Conservation (phyloP, 306 rosid species). For the Castanospermum australe region DNA sequence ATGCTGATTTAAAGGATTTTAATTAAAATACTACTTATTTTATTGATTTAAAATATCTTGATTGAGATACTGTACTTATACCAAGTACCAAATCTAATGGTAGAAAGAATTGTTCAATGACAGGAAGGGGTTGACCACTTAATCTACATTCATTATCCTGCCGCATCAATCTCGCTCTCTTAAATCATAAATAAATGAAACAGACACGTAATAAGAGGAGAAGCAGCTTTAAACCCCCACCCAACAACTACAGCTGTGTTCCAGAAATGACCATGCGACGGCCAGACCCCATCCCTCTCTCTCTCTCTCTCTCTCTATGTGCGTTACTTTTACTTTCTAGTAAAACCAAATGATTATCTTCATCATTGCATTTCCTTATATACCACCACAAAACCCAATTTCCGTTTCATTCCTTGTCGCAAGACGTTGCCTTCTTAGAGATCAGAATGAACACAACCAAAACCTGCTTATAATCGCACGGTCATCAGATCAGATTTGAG, state of each 20-base stretch:
- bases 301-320: constrained; percentile 10
- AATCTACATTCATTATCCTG: neutral
- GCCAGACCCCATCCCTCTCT: neutral
- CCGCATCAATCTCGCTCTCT: neutral
- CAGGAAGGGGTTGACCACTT: too few species aligned
- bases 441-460: neutral
- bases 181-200: neutral
- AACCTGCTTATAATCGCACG: neutral
- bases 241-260: constrained; percentile 30
- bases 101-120: too few species aligned
- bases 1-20: too few species aligned
- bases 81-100: too few species aligned
- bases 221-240: constrained; percentile 25
- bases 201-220: neutral
- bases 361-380: constrained; percentile 36
- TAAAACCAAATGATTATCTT: constrained; percentile 47
- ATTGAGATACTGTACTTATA: too few species aligned
- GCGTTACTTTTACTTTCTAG: constrained; percentile 30
- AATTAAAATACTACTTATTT: too few species aligned
- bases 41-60: too few species aligned
- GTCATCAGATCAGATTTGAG: neutral
- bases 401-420: neutral
- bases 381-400: constrained; percentile 10
- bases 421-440: neutral
- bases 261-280: constrained; percentile 28